Evolutionary conservation across 805 yeast genomes (phyloP), one percentile per base, ranked within the genome.

Genomic region (Jamesozyma gamospora): DNA sequence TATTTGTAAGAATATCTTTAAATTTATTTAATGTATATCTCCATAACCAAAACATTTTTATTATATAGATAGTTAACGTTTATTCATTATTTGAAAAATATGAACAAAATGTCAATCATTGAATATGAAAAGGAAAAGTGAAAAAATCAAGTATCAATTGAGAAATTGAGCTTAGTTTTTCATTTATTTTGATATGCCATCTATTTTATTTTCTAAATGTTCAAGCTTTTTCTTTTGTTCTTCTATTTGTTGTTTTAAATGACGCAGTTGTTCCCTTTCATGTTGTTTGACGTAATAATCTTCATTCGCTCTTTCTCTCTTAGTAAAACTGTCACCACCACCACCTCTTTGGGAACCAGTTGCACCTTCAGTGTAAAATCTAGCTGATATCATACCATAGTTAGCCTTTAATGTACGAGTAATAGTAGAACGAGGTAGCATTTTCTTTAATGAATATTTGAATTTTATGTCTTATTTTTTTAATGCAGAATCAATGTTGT

Each of bases 301-400:
- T 70, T 90, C 98, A 60, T 79, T 79, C 47, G 95, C 95, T 67
- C 75, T 81, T 72, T 92, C 98, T 63, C 94, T 87, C 63, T 87
- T 85, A 53, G 74, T 69, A 67, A 82, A 81, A 44, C 79, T 67
- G 54, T 80, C 84, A 34, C 69, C 66, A 37, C 70, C 28, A 36
- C 72, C 62, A 3, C 52, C 52, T 54, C 82, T 73, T 45, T 74
- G 68, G 32, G 77, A 64, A 47, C 82, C 82, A 37, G 79, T 69
- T 49, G 79, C 69, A 40, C 82, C 82, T 51, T 72, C 85, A 41
- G 75, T 47, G 53, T 63, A 60, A 38, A 50, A 36, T 53, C 69
- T 58, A 8, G 35, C 16, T 8, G 19, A 13, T 15, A 34, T 15
- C 13, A 35, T 12, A 16, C 39, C 35, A 11, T 42, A 32, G 27